Percentiles rank a stretch among this genome's conserved stretches.
These are phyloP conservation scores for Phytopythium vexans DNA, from an alignment of 352 stramenopile species.

Conservation along the genomic window DNA sequence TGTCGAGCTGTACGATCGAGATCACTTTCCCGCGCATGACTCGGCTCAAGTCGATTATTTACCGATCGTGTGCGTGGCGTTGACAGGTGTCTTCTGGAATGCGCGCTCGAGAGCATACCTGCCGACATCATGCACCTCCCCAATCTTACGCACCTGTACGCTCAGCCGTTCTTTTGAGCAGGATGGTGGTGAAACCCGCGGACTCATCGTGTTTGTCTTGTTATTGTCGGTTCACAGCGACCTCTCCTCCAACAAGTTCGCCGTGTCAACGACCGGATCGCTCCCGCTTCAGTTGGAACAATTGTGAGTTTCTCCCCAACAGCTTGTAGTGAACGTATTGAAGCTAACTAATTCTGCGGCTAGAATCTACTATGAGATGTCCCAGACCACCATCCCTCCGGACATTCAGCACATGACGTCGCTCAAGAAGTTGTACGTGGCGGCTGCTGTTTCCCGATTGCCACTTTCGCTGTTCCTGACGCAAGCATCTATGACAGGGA, in stretches of 20 bases:
- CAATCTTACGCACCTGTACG: constrained; percentile 29
- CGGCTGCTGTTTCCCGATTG: neutral
- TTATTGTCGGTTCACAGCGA: constrained; percentile 7
- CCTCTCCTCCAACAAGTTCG: constrained; percentile 20
- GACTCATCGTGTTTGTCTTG: neutral
- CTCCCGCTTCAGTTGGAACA: constrained; percentile 20
- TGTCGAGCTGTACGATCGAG: constrained; percentile 12
- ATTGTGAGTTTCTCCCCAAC: constrained; percentile 5
- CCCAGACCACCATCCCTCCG: constrained; percentile 4
- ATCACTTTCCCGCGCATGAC: neutral
- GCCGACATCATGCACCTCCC: constrained; percentile 26
- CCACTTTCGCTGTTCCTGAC: neutral
- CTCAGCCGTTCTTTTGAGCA: neutral
- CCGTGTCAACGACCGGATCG: constrained; percentile 6
- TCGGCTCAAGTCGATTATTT: neutral
- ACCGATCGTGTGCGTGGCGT: no score
- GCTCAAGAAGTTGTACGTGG: constrained; percentile 19
- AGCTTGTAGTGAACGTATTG: neutral
- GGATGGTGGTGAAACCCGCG: neutral
- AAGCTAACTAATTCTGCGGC: neutral
- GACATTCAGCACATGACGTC: constrained; percentile 15
- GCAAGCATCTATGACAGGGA: constrained; percentile 13
- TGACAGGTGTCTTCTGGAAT: constrained; percentile 5
- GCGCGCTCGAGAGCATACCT: constrained; percentile 21
- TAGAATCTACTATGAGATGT: constrained; percentile 11